phyloP scores from a whole-genome alignment of 345 rosid species.

The Camelina neglecta region DNA sequence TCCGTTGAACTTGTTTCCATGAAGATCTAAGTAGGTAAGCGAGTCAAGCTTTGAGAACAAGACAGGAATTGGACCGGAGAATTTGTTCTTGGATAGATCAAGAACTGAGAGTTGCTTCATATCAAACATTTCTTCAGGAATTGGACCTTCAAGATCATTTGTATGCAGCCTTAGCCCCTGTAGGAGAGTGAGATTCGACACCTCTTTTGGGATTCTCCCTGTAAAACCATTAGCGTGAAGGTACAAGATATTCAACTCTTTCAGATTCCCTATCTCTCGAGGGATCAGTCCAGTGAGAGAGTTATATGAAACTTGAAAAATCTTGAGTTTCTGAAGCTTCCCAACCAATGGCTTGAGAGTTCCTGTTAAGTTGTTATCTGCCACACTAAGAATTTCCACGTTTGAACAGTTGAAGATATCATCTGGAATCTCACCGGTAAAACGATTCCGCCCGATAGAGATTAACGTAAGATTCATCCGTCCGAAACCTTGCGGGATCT shows the following conservation, averaged over 20 bases:
- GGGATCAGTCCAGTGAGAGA: slow-evolving; percentile 74
- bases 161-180: slow-evolving; percentile 64
- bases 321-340: slow-evolving; percentile 57
- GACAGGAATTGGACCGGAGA: slow-evolving; percentile 62
- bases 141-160: slow-evolving; percentile 61
- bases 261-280: slow-evolving; percentile 64
- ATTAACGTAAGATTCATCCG: slow-evolving; percentile 58
- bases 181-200: slow-evolving; percentile 64
- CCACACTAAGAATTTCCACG: slow-evolving; percentile 44
- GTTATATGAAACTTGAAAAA: slow-evolving; percentile 48
- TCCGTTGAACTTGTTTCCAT: slow-evolving; percentile 68
- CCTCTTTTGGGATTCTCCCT: slow-evolving; percentile 61
- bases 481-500: slow-evolving; percentile 72
- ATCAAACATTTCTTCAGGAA: slow-evolving; percentile 62
- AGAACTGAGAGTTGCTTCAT: slow-evolving; percentile 63
- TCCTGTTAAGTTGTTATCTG: slow-evolving; percentile 64
- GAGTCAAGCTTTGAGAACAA: slow-evolving; percentile 59
- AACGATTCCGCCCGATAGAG: slow-evolving; percentile 50
- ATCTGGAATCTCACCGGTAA: slow-evolving; percentile 77
- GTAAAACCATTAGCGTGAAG: slow-evolving; percentile 64
- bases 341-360: slow-evolving; percentile 61
- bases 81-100: slow-evolving; percentile 58
- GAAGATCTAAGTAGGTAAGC: slow-evolving; percentile 62
- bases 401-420: slow-evolving; percentile 77
- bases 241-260: slow-evolving; percentile 49